Percentiles rank a stretch among this genome's conserved stretches.
phyloP scores from a whole-genome alignment of 768 basidiomycete genomes.

The Steccherinum ochraceum region DNA sequence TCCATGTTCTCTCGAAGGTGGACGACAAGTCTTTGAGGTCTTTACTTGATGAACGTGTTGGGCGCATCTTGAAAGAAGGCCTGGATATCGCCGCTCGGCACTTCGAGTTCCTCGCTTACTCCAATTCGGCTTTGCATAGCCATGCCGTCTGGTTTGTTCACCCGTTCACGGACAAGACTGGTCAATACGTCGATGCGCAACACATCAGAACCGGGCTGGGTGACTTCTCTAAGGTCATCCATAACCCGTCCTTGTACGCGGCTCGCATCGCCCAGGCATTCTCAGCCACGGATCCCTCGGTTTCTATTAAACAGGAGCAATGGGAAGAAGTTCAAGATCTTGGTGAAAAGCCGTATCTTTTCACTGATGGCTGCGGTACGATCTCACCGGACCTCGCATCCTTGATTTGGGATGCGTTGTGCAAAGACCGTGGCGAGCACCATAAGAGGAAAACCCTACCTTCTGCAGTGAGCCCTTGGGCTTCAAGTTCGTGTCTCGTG shows the following conservation, averaged over 20 bases:
- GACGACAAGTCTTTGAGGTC: conserved; percentile 22
- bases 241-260: conserved; percentile 68
- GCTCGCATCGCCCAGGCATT: conserved; percentile 82
- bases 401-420: conserved; percentile 53
- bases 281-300: conserved; percentile 72
- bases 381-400: conserved; percentile 56
- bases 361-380: conserved; percentile 79
- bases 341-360: conserved; percentile 33
- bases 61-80: conserved; percentile 38
- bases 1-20: conserved; percentile 8
- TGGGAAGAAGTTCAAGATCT: conserved; percentile 65
- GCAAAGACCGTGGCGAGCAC: conserved; percentile 31
- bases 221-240: conserved; percentile 45
- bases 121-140: conserved; percentile 69
- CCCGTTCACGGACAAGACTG: conserved; percentile 45
- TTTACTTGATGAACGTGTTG: conserved; percentile 18
- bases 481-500: background rate
- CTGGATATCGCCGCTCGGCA: conserved; percentile 62
- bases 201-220: conserved; percentile 60
- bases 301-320: conserved; percentile 46
- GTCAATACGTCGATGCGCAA: conserved; percentile 44
- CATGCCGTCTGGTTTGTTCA: conserved; percentile 82
- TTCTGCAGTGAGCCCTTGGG: conserved; percentile 56
- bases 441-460: conserved; percentile 36
- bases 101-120: conserved; percentile 83